Percentiles rank a stretch among this genome's conserved stretches.
Conservation (phyloP, 352 stramenopile genomes). For the Globisporangium sylvaticum region DNA sequence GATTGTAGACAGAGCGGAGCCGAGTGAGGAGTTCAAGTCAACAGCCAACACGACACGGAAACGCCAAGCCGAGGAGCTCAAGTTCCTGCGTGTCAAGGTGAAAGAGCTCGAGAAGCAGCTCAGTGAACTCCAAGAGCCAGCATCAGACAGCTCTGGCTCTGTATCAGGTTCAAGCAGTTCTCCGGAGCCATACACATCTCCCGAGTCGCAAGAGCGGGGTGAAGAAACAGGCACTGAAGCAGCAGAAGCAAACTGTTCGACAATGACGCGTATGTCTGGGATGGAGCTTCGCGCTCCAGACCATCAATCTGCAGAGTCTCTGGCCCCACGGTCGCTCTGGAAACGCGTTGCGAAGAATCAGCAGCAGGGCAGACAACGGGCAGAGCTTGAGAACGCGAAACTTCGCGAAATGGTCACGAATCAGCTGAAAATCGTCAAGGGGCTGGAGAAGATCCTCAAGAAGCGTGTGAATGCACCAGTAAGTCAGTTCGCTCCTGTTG, state of each 20-base stretch:
- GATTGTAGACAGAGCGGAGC: background rate
- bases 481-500: background rate
- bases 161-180: background rate
- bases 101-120: constrained; percentile 28
- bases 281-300: background rate
- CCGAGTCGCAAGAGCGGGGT: background rate
- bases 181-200: background rate
- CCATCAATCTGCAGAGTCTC: background rate
- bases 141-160: background rate
- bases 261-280: background rate
- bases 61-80: constrained; percentile 37
- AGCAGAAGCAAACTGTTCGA: background rate
- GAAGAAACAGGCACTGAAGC: background rate
- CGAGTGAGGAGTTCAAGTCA: background rate
- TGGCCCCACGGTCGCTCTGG: background rate
- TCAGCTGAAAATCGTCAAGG: constrained; percentile 16
- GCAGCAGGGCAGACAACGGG: background rate
- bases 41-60: constrained; percentile 1
- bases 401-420: constrained; percentile 17
- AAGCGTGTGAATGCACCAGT: constrained; percentile 2
- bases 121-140: background rate
- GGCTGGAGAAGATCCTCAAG: constrained; percentile 11
- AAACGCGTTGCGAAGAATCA: constrained; percentile 1
- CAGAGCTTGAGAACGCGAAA: constrained; percentile 4
- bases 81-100: constrained; percentile 42